phyloP scores from a whole-genome alignment of 208 protist genomes.

The Trichomonas vaginalis region DNA sequence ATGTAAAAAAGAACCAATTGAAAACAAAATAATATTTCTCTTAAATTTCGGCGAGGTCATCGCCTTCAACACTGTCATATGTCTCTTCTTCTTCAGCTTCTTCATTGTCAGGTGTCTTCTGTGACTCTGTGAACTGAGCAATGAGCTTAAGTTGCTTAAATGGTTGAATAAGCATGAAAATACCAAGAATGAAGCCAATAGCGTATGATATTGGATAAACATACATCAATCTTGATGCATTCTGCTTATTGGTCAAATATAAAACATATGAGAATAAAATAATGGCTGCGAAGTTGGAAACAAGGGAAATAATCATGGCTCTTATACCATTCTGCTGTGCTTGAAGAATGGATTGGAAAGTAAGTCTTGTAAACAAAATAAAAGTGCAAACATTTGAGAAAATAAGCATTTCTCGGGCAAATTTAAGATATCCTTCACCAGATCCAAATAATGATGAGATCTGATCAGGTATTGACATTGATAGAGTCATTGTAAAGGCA shows the following conservation, averaged over 20 bases:
- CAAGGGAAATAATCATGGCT: neutral
- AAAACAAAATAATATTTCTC: too few relatives aligned
- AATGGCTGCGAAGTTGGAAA: neutral
- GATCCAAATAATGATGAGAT: neutral
- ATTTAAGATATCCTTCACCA: neutral
- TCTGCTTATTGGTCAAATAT: neutral
- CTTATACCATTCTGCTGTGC: neutral
- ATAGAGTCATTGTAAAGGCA: neutral
- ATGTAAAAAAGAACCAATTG: too few relatives aligned
- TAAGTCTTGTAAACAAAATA: neutral
- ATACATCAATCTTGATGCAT: neutral
- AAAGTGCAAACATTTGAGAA: neutral
- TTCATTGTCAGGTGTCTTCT: too few relatives aligned
- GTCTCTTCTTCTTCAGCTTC: neutral
- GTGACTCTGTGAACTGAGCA: neutral
- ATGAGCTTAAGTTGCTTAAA: neutral
- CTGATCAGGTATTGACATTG: neutral
- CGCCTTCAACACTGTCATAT: neutral
- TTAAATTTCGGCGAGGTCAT: neutral
- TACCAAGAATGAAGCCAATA: neutral
- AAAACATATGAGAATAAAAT: neutral
- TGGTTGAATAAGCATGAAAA: neutral
- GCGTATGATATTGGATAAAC: neutral
- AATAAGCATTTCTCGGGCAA: neutral
- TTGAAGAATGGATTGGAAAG: neutral